These are phyloP conservation scores for Penicillium herquei DNA, from an alignment of 495 filamentous ascomycete species.

Conservation along the genomic window DNA sequence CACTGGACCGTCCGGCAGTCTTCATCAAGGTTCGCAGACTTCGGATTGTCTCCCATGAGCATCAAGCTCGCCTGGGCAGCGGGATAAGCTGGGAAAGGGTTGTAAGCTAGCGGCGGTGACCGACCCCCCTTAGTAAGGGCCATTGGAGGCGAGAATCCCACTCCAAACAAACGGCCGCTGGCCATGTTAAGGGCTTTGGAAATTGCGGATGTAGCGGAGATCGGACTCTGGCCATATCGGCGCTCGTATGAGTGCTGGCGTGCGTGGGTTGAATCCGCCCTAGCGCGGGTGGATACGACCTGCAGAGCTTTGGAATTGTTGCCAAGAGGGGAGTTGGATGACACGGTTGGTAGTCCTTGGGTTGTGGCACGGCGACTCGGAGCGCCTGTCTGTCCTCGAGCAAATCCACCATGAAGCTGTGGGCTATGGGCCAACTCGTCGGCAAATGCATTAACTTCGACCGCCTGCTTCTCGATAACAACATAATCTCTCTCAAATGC, in stretches of 20 bases:
- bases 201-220: slow-evolving; percentile 81
- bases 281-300: slow-evolving; percentile 58
- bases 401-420: slow-evolving; percentile 46
- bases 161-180: slow-evolving; percentile 76
- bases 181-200: slow-evolving; percentile 94
- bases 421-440: slow-evolving; percentile 87
- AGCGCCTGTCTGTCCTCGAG: slow-evolving; percentile 40
- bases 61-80: slow-evolving; percentile 57
- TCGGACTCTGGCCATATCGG: slow-evolving; percentile 70
- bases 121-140: slow-evolving; percentile 62
- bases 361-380: slow-evolving; percentile 69
- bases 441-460: slow-evolving; percentile 95
- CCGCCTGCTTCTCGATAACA: slow-evolving; percentile 87
- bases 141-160: slow-evolving; percentile 69
- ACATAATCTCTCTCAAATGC: slow-evolving; percentile 93
- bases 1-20: slow-evolving; percentile 73
- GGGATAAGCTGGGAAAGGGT: slow-evolving; percentile 81
- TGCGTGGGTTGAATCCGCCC: slow-evolving; percentile 63
- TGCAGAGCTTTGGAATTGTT: slow-evolving; percentile 63
- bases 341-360: slow-evolving; percentile 53
- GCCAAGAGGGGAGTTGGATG: slow-evolving; percentile 26
- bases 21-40: slow-evolving; percentile 66
- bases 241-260: slow-evolving; percentile 76
- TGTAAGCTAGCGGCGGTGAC: slow-evolving; percentile 77
- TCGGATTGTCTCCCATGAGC: slow-evolving; percentile 65